Base-by-base conservation (phyloP, 2,329 filamentous ascomycete species). In the Aureobasidium sp. region DNA sequence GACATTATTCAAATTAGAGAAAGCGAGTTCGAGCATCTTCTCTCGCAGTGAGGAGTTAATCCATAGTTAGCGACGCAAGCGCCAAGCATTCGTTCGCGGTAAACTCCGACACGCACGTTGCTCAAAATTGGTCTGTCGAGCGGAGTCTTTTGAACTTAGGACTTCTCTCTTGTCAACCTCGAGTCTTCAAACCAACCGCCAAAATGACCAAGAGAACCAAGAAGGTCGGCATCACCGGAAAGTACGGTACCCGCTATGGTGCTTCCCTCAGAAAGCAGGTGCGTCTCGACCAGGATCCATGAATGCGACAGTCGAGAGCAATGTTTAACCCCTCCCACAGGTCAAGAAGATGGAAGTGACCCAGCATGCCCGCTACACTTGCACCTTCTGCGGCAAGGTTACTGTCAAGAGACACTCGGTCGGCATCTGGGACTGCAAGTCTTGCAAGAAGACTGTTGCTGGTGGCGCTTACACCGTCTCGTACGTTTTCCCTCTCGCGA, bases 341-440 rank as follows among this genome's bases (percentile, higher is more conserved):
- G 88, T 94, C 77, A 97, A 97, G 91, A 97, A 97, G 90, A 96
- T 97, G 89, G 94, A 97, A 88, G 90, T 97, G 79, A 90, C 90
- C 75, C 94, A 97, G 82, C 94, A 99, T 85, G 91, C 91, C 82
- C 89, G 89, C 79, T 97, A 97, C 79, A 87, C 87, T 77, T 97
- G 93, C 87, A 93, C 92, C 70, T 99, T 97, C 89, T 96, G 91
- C 86, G 93, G 93, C 77, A 97, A 97, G 88, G 88, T 86, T 78
- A 89, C 88, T 37, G 73, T 75, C 66, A 75, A 74, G 84, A 88
- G 93, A 76, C 84, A 91, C 76, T 87, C 90, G 67, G 90, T 93
- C 72, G 92, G 92, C 74, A 97, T 96, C 85, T 97, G 93, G 93
- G 85, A 93, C 80, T 99, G 94, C 90, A 88, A 86, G 80, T 85